phyloP scores from a whole-genome alignment of 1,284 basidiomycete genomes.

The Puccinia triticina region DNA sequence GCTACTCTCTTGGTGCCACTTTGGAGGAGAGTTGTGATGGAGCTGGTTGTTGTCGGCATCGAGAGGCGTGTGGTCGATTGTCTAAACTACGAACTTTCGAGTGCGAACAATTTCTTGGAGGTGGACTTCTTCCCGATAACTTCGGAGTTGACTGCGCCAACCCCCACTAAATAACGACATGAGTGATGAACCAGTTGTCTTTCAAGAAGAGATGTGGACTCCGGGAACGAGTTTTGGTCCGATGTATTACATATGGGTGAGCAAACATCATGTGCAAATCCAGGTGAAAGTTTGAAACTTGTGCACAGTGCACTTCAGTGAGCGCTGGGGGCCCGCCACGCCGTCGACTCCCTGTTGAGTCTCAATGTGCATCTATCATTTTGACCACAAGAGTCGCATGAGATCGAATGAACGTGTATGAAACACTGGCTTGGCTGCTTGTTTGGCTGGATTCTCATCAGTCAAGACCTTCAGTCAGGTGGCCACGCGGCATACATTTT shows the following conservation, averaged over 20 bases:
- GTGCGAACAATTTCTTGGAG: background rate
- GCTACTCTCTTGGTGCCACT: background rate
- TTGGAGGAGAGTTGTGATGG: background rate
- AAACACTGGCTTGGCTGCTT: conserved; percentile 1
- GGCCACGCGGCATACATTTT: conserved; percentile 19
- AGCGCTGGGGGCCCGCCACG: background rate
- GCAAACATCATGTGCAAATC: conserved; percentile 13
- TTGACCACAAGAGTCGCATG: conserved; percentile 3
- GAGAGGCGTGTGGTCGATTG: background rate
- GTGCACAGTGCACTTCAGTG: conserved; percentile 13
- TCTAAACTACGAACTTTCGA: background rate
- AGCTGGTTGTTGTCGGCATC: background rate
- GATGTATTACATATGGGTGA: background rate
- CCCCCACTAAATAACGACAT: too few relatives aligned
- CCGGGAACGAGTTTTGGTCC: background rate
- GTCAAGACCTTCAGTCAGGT: background rate
- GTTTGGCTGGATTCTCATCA: background rate
- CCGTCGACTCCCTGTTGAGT: background rate
- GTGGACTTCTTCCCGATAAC: background rate
- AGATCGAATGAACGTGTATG: background rate
- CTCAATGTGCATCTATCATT: background rate
- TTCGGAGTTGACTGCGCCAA: background rate
- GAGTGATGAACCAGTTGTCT: background rate
- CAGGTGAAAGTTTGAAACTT: background rate
- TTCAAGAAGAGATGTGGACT: background rate